A percentile compares a stretch with the other conserved stretches of the same genome.
Evolutionary conservation across 371 early-diverging fungal genomes (phyloP).

Genomic region (Lichtheimia ramosa): DNA sequence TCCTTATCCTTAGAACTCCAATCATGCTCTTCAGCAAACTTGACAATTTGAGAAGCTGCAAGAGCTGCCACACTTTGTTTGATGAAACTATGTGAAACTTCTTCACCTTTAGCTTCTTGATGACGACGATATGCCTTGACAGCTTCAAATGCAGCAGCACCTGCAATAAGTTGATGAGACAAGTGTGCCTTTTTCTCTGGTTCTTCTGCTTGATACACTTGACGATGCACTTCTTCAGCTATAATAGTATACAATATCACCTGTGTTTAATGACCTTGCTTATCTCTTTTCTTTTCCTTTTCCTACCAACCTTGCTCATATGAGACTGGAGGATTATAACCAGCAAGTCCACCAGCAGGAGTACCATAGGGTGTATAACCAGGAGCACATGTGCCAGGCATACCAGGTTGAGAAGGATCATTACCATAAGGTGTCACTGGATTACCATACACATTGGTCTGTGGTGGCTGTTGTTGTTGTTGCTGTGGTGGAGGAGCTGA

Average conservation of each 20-base stretch:
- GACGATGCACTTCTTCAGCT: conserved; percentile 19
- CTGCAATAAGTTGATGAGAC: conserved; percentile 44
- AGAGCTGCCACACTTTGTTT: conserved; percentile 55
- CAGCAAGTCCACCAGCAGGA: conserved; percentile 18
- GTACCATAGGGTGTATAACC: neutral
- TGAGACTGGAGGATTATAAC: conserved; percentile 28
- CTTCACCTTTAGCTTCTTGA: conserved; percentile 45
- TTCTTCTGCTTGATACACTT: conserved; percentile 17
- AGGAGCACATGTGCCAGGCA: no score
- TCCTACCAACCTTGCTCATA: conserved; percentile 21
- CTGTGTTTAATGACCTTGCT: no score
- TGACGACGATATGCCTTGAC: conserved; percentile 50
- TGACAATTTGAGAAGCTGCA: conserved; percentile 55
- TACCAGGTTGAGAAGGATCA: no score
- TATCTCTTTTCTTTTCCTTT: neutral
- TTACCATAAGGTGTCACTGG: conserved; percentile 2
- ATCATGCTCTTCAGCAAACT: conserved; percentile 38
- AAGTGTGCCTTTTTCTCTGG: conserved; percentile 24
- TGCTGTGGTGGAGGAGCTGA: conserved; percentile 1
- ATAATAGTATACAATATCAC: neutral
- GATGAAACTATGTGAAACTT: conserved; percentile 28
- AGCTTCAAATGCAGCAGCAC: conserved; percentile 61
- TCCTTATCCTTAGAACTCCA: conserved; percentile 32
- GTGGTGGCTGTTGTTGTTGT: neutral
- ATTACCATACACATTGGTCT: neutral